Evolutionary conservation across 1,139 yeast genomes (phyloP).

Genomic region (Pichia sp.): DNA sequence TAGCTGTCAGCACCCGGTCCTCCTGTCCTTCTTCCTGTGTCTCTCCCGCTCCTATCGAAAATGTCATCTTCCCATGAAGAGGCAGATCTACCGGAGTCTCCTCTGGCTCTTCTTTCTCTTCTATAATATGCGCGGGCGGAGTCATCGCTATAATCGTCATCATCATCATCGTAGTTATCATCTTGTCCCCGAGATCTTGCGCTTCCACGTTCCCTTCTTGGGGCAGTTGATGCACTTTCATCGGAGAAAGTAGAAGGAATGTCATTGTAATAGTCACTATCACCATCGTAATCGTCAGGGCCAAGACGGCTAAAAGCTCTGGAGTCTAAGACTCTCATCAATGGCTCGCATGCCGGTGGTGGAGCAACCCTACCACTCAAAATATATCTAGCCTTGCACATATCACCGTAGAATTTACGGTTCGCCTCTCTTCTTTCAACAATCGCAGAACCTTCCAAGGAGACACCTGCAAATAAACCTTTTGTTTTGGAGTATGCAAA

Average conservation of each 20-base stretch:
- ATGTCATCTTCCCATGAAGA: slow-evolving; percentile 80
- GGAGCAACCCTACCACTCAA: slow-evolving; percentile 81
- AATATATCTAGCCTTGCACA: slow-evolving; percentile 78
- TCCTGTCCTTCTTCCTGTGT: slow-evolving; percentile 9
- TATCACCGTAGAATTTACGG: slow-evolving; percentile 84
- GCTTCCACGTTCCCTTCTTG: no score
- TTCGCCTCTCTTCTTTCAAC: slow-evolving; percentile 96
- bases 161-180: slow-evolving; percentile 32
- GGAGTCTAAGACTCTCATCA: slow-evolving; percentile 80
- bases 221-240: slow-evolving; percentile 32
- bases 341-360: slow-evolving; percentile 89
- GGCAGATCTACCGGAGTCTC: slow-evolving; percentile 9
- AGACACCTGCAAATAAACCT: slow-evolving; percentile 95
- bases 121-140: slow-evolving; percentile 17
- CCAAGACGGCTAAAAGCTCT: slow-evolving; percentile 66
- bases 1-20: slow-evolving; percentile 2
- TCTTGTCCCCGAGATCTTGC: slow-evolving; percentile 22
- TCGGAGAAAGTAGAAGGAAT: slow-evolving; percentile 58
- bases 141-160: slow-evolving; percentile 28
- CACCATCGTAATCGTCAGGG: slow-evolving; percentile 48
- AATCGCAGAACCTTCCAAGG: slow-evolving; percentile 92
- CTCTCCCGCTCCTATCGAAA: slow-evolving; percentile 41
- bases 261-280: slow-evolving; percentile 63
- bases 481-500: slow-evolving; percentile 93
- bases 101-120: slow-evolving; percentile 8